Evolutionary conservation across 2,329 filamentous ascomycete genomes (phyloP), one percentile per base, ranked within the genome.

Genomic region (Cyphellophora attinorum): DNA sequence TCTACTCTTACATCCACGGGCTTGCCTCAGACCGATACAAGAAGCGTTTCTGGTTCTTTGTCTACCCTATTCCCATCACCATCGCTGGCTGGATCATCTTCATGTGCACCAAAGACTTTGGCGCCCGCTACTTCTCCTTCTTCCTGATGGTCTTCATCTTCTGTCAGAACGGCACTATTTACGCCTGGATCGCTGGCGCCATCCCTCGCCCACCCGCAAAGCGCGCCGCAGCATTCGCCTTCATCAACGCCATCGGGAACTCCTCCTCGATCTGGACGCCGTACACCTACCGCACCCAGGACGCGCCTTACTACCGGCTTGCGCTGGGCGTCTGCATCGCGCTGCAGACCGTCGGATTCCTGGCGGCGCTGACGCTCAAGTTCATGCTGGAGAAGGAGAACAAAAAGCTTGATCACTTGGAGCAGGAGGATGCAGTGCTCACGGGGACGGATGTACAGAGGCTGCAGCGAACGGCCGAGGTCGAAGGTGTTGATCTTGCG

Each of bases 71-170:
- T 18, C 60, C 63, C 2, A 54, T 73, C 42, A 63, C 64, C 6
- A 67, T 73, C 25, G 44, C 64, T 17, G 70, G 70, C 5, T 70
- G 64, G 34, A 47, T 72, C 27, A 56, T 75, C 37, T 75, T 72
- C 55, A 73, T 74, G 65, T 64, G 63, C 4, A 67, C 64, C 10
- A 47, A 60, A 5, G 46, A 47, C 14, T 74, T 75, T 35, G 71
- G 65, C 0, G 60, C 70, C 0, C 62, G 68, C 17, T 76, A 74
- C 55, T 68, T 74, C 53, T 63, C 62, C 16, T 56, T 72, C 39
- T 74, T 74, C 57, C 55, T 73, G 19, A 65, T 73, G 34, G 25
- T 37, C 56, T 73, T 74, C 45, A 61, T 74, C 39, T 73, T 74
- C 43, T 62, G 67, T n/a, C 67, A 67, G 52, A 70, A 70, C 54